Conservation (phyloP, 2,329 filamentous ascomycete species). For the Ophidiomyces ophidiicola region DNA sequence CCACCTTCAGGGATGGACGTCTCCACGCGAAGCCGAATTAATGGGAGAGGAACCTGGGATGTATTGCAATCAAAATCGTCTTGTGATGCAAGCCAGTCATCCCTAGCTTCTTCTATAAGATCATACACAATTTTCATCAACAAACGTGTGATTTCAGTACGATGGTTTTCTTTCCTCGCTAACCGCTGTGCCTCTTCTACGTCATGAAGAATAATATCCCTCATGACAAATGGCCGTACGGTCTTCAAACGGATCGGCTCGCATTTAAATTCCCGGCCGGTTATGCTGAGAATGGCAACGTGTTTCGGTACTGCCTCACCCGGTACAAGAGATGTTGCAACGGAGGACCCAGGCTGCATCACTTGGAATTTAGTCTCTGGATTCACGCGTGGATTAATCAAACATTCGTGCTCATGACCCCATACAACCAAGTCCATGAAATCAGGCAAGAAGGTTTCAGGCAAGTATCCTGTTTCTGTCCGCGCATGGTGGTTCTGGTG, state of each 20-base stretch:
- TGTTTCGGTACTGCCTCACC: conserved; percentile 88
- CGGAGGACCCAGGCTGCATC: conserved; percentile 93
- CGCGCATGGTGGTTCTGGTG: conserved; percentile 95
- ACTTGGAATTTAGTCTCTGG: conserved; percentile 84
- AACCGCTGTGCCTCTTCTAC: conserved; percentile 66
- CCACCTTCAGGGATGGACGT: conserved; percentile 75
- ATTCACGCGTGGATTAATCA: conserved; percentile 74
- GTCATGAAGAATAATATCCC: conserved; percentile 63
- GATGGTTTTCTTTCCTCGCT: conserved; percentile 70
- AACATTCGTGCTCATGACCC: conserved; percentile 95
- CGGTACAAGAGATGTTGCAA: conserved; percentile 81
- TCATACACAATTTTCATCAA: conserved; percentile 69
- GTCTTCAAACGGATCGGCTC: conserved; percentile 75
- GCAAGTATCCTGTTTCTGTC: conserved; percentile 83
- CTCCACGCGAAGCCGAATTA: conserved; percentile 84
- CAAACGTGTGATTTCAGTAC: conserved; percentile 63
- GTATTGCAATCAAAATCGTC: conserved; percentile 47
- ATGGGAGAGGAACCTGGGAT: conserved; percentile 57
- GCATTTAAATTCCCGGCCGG: conserved; percentile 65
- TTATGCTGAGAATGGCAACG: conserved; percentile 72
- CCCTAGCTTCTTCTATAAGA: conserved; percentile 73
- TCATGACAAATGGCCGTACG: conserved; percentile 81
- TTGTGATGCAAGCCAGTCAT: conserved; percentile 70
- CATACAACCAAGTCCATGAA: conserved; percentile 88
- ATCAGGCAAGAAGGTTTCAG: conserved; percentile 81